These are phyloP conservation scores for Albophoma yamanashiensis DNA, from an alignment of 2,329 filamentous ascomycete species.

Conservation along the genomic window DNA sequence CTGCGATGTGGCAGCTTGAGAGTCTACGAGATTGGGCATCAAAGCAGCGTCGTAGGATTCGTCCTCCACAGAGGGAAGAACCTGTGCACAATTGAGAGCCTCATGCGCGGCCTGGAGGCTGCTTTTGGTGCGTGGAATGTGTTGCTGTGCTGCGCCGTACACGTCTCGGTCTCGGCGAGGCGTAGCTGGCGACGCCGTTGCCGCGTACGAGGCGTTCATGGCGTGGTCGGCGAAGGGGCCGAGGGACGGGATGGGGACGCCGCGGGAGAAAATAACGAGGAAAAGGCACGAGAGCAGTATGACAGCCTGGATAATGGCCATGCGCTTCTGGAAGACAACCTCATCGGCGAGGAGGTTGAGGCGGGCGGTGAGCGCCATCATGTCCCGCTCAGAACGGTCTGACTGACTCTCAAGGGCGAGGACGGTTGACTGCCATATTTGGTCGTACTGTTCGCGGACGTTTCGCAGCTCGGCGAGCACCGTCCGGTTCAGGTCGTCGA, in stretches of 20 bases:
- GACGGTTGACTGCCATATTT: slow-evolving; percentile 92
- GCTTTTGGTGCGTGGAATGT: neutral
- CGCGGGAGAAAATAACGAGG: slow-evolving; percentile 70
- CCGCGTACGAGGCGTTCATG: slow-evolving; percentile 10
- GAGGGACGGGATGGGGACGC: slow-evolving; percentile 27
- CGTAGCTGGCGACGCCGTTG: slow-evolving; percentile 8
- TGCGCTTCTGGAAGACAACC: slow-evolving; percentile 75
- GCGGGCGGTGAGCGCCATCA: slow-evolving; percentile 68
- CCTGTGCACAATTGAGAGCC: neutral
- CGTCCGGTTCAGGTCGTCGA: slow-evolving; percentile 77
- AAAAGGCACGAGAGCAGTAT: slow-evolving; percentile 79
- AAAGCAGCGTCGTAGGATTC: neutral
- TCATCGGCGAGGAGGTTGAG: slow-evolving; percentile 91
- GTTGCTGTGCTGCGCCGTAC: neutral
- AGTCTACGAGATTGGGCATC: slow-evolving; percentile 4
- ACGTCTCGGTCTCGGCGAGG: slow-evolving; percentile 3
- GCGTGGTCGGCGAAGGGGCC: slow-evolving; percentile 17
- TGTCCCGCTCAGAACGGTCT: slow-evolving; percentile 72
- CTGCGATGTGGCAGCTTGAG: slow-evolving; percentile 5
- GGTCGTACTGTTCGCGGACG: slow-evolving; percentile 81
- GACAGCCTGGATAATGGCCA: slow-evolving; percentile 85
- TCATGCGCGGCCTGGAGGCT: neutral
- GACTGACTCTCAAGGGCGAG: slow-evolving; percentile 84
- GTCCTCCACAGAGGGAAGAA: neutral
- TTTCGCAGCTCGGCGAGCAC: slow-evolving; percentile 71